Conservation (phyloP, 768 basidiomycete genomes). For the Tylopilus rubrobrunneus region DNA sequence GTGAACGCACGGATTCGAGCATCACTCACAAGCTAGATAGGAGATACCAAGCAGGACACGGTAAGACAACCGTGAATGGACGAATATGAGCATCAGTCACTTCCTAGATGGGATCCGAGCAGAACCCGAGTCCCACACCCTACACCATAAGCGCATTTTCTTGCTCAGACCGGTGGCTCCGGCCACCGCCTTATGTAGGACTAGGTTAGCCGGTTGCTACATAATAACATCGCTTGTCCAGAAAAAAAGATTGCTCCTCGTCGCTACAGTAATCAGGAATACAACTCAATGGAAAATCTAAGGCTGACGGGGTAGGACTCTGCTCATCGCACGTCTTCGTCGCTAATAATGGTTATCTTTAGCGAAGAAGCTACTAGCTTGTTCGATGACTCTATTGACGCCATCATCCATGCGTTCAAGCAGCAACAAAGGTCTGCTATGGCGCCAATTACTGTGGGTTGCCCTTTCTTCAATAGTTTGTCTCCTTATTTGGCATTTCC, state of each 20-base stretch:
- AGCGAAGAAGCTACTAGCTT: slow-evolving; percentile 12
- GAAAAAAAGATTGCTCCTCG: background rate
- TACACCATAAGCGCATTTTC: too few relatives aligned
- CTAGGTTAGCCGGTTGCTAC: too few relatives aligned
- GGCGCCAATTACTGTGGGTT: slow-evolving; percentile 2
- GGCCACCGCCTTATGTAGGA: too few relatives aligned
- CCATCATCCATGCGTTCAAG: slow-evolving; percentile 10
- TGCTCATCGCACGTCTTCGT: background rate
- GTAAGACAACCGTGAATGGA: too few relatives aligned
- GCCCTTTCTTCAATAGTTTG: background rate
- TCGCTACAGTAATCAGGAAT: background rate
- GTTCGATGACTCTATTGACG: slow-evolving; percentile 6
- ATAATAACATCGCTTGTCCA: too few relatives aligned
- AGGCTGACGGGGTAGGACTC: slow-evolving; percentile 11
- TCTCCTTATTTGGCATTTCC: background rate
- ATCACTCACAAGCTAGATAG: too few relatives aligned
- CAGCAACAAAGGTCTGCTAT: slow-evolving; percentile 3
- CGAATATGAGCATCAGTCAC: too few relatives aligned
- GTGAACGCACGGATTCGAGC: too few relatives aligned
- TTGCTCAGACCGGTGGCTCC: too few relatives aligned
- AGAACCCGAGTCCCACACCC: too few relatives aligned
- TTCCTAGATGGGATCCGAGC: too few relatives aligned
- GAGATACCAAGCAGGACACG: too few relatives aligned
- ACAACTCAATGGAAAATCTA: slow-evolving; percentile 1
- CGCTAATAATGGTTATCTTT: background rate